phyloP scores from a whole-genome alignment of 2,329 filamentous ascomycete species.

The Zasmidium citrigriseum region DNA sequence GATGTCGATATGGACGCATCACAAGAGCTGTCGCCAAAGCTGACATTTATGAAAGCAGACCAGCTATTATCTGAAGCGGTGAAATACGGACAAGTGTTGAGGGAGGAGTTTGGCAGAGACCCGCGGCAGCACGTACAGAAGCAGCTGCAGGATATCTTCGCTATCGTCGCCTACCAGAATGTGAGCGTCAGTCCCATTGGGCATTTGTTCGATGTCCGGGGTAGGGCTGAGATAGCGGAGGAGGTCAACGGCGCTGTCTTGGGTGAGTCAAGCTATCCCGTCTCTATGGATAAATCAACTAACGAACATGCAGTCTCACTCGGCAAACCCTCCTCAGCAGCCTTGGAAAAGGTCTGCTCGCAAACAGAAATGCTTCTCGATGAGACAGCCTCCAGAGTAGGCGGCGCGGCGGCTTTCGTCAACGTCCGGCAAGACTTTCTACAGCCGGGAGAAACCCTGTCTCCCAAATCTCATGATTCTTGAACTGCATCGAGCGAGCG shows the following conservation, averaged over 20 bases:
- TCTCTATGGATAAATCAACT: background rate
- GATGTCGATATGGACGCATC: slow-evolving; percentile 37
- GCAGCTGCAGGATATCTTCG: slow-evolving; percentile 80
- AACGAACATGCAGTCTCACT: slow-evolving; percentile 67
- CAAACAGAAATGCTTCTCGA: slow-evolving; percentile 87
- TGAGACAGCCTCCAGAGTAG: slow-evolving; percentile 63
- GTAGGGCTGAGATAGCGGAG: slow-evolving; percentile 79
- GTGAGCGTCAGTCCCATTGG: slow-evolving; percentile 75
- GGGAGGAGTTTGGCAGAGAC: slow-evolving; percentile 74
- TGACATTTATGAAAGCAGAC: slow-evolving; percentile 36
- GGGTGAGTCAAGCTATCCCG: slow-evolving; percentile 56
- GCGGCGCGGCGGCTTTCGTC: slow-evolving; percentile 71
- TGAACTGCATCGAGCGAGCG: background rate
- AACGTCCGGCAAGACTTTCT: slow-evolving; percentile 61
- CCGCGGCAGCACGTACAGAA: slow-evolving; percentile 69
- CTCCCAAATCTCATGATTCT: background rate
- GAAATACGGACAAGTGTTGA: slow-evolving; percentile 75
- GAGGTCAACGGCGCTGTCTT: slow-evolving; percentile 92
- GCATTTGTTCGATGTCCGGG: slow-evolving; percentile 73
- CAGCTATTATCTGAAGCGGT: slow-evolving; percentile 70
- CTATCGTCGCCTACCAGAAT: slow-evolving; percentile 82
- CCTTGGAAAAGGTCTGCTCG: slow-evolving; percentile 80
- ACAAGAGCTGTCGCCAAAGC: slow-evolving; percentile 29
- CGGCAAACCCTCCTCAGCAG: slow-evolving; percentile 84
- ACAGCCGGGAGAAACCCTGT: background rate